These are phyloP conservation scores for Alternaria incomplexa DNA, from an alignment of 2,329 filamentous ascomycete species.

Conservation along the genomic window DNA sequence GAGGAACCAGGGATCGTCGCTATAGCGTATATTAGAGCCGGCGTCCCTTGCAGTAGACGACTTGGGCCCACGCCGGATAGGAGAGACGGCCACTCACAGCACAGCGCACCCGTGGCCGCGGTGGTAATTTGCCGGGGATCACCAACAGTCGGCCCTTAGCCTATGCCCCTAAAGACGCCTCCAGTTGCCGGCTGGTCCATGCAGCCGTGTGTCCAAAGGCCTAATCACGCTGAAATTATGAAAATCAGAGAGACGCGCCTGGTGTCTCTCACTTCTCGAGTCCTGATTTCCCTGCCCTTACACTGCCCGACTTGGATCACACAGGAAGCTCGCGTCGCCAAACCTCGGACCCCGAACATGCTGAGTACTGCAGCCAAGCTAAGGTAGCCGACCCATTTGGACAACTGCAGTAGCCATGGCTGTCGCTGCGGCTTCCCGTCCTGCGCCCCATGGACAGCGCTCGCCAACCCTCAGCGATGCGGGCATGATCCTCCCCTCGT, in stretches of 20 bases:
- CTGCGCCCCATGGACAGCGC: conserved; percentile 24
- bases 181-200: conserved; percentile 18
- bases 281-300: conserved; percentile 15
- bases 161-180: conserved; percentile 24
- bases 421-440: conserved; percentile 25
- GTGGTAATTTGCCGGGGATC: conserved; percentile 17
- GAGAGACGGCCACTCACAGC: conserved; percentile 11
- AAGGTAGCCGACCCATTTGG: conserved; percentile 24
- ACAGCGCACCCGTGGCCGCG: conserved; percentile 1
- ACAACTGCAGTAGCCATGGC: conserved; percentile 27
- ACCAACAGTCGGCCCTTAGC: conserved; percentile 15
- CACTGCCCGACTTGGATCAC: conserved; percentile 1
- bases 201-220: conserved; percentile 24
- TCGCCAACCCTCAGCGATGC: conserved; percentile 92
- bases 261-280: conserved; percentile 21
- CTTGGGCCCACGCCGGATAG: conserved; percentile 4
- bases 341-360: conserved; percentile 21
- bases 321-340: not conserved
- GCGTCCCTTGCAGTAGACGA: conserved; percentile 21
- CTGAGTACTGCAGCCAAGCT: conserved; percentile 23
- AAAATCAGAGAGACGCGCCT: conserved; percentile 23
- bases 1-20: conserved; percentile 12
- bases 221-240: conserved; percentile 28
- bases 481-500: conserved; percentile 87
- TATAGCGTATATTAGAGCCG: conserved; percentile 3